These are phyloP conservation scores for Botrytis porri DNA, from an alignment of 2,329 filamentous ascomycete species.

Conservation along the genomic window DNA sequence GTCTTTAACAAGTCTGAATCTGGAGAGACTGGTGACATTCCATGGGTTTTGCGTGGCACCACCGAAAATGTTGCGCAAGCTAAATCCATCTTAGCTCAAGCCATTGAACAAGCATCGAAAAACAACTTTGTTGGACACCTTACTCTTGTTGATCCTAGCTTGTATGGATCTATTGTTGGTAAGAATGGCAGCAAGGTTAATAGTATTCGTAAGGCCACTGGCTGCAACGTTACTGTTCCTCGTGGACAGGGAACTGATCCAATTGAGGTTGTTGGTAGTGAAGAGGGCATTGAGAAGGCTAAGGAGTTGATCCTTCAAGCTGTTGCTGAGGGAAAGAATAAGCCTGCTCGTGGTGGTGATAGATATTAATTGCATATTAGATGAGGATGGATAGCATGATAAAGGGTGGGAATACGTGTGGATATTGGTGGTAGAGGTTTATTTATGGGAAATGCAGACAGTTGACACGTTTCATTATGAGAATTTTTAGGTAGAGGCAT, in stretches of 20 bases:
- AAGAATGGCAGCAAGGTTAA: slow-evolving; percentile 89
- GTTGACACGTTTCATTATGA: background rate
- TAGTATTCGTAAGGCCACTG: slow-evolving; percentile 84
- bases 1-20: slow-evolving; percentile 61
- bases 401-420: background rate
- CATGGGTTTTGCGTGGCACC: slow-evolving; percentile 83
- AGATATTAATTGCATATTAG: slow-evolving; percentile 10
- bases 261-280: slow-evolving; percentile 81
- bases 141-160: slow-evolving; percentile 70
- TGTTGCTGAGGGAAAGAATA: slow-evolving; percentile 57
- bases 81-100: slow-evolving; percentile 68
- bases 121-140: slow-evolving; percentile 72
- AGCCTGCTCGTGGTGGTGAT: slow-evolving; percentile 11
- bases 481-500: slow-evolving; percentile 1
- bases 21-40: slow-evolving; percentile 64
- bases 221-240: slow-evolving; percentile 91
- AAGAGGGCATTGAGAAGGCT: slow-evolving; percentile 79
- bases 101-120: slow-evolving; percentile 68
- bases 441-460: slow-evolving; percentile 1
- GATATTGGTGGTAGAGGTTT: background rate
- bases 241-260: slow-evolving; percentile 76
- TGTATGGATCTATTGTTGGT: slow-evolving; percentile 88
- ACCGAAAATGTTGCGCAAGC: slow-evolving; percentile 80
- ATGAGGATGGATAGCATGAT: background rate
- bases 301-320: slow-evolving; percentile 85